Evolutionary conservation across 1,284 basidiomycete species (phyloP).

Genomic region (Cerrena zonata): DNA sequence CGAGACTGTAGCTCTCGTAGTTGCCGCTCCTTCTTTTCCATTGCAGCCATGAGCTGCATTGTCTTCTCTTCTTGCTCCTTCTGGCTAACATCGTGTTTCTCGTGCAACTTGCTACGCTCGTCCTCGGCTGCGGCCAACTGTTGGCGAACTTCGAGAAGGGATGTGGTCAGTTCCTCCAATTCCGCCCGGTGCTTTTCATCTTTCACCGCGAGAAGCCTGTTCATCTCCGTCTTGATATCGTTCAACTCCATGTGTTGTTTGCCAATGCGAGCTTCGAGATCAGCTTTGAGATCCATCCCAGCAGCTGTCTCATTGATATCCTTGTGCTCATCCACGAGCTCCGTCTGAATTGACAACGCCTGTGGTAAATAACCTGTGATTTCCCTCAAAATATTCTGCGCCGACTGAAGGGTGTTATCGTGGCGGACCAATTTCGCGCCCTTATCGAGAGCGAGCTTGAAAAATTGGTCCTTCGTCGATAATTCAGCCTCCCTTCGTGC

Average conservation of each 20-base stretch:
- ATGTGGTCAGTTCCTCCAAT: constrained; percentile 8
- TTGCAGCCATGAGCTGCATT: constrained; percentile 5
- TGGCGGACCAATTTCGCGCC: constrained; percentile 4
- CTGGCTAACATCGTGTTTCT: background rate
- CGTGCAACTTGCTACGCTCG: background rate
- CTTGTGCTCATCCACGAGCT: constrained; percentile 7
- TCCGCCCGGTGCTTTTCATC: constrained; percentile 11
- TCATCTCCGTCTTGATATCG: constrained; percentile 9
- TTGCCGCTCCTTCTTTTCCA: constrained; percentile 7
- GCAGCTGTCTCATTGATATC: constrained; percentile 9
- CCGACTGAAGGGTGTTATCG: constrained; percentile 4
- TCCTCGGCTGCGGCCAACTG: constrained; percentile 5
- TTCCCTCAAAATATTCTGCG: background rate
- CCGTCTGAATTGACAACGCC: constrained; percentile 5
- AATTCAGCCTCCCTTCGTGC: constrained; percentile 4
- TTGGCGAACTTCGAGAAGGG: constrained; percentile 2
- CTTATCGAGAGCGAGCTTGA: constrained; percentile 7
- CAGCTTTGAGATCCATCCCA: constrained; percentile 9
- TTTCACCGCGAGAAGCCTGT: background rate
- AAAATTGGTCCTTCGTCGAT: constrained; percentile 3
- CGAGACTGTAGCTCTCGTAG: constrained; percentile 5
- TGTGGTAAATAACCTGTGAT: constrained; percentile 4
- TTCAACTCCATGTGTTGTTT: constrained; percentile 10
- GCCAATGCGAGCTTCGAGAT: constrained; percentile 6
- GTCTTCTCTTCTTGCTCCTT: constrained; percentile 8